A percentile compares a stretch with the other conserved stretches of the same genome.
phyloP scores from a whole-genome alignment of 2,329 filamentous ascomycete species.

The Neofusicoccum sp. region DNA sequence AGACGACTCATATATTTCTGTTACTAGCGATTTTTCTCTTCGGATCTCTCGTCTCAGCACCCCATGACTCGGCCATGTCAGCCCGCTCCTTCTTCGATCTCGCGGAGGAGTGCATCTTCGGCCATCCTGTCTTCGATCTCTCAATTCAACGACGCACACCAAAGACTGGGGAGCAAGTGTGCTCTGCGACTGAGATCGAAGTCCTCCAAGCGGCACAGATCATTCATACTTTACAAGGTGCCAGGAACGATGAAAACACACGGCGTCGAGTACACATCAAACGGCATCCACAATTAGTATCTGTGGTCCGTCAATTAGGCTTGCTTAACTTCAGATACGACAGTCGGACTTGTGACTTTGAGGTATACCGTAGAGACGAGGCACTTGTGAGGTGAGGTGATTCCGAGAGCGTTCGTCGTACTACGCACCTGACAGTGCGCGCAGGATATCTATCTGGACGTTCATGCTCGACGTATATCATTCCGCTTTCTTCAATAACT shows the following conservation, averaged over 20 bases:
- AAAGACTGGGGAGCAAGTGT: not conserved
- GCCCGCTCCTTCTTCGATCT: not conserved
- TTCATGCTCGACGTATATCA: not conserved
- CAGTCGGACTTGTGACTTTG: not conserved
- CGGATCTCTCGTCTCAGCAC: not conserved
- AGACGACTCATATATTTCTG: not conserved
- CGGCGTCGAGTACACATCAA: not conserved
- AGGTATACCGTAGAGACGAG: not conserved
- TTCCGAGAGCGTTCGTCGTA: no score
- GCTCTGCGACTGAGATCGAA: not conserved
- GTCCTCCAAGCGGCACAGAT: not conserved
- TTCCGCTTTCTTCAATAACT: not conserved
- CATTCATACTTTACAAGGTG: not conserved
- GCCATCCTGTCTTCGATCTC: not conserved
- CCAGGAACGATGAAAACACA: not conserved
- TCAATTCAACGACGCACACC: not conserved
- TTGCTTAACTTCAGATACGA: not conserved
- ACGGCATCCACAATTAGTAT: not conserved
- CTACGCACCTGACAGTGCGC: not conserved
- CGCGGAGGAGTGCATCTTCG: not conserved
- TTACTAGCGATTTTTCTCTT: not conserved
- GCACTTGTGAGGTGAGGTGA: not conserved
- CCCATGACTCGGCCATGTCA: not conserved
- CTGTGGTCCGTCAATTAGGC: not conserved
- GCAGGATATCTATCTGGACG: not conserved